Evolutionary conservation across 495 filamentous ascomycete genomes (phyloP).

Genomic region (Tuber brumale): DNA sequence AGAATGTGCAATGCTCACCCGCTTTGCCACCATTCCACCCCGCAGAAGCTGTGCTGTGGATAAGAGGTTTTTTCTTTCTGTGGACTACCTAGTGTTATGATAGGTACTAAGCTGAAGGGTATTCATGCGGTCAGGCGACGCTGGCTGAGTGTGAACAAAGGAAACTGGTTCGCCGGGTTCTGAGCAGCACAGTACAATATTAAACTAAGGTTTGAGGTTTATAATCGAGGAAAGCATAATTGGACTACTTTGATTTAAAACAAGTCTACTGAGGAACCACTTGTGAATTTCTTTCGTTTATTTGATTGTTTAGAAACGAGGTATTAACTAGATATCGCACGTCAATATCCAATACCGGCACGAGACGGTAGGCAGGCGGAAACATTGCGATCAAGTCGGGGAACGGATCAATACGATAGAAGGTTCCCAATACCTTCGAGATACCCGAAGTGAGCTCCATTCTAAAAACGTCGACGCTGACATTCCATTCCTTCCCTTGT

Average conservation of each 20-base stretch:
- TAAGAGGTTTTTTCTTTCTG: not conserved
- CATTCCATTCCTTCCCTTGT: not conserved
- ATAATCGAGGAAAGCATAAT: not conserved
- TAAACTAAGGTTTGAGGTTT: not conserved
- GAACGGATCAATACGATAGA: not conserved
- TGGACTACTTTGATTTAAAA: not conserved
- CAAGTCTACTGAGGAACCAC: not conserved
- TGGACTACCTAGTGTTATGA: not conserved
- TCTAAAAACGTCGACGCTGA: not conserved
- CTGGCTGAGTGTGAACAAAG: not conserved
- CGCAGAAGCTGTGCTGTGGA: not conserved
- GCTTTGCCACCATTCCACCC: not conserved
- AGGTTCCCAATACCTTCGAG: not conserved
- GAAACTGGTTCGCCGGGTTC: not conserved
- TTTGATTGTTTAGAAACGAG: not conserved
- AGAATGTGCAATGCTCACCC: not conserved
- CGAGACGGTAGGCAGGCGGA: not conserved
- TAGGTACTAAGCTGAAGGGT: not conserved
- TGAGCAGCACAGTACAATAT: not conserved
- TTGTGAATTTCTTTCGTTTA: conserved; percentile 1
- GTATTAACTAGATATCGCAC: not conserved
- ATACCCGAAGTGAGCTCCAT: not conserved
- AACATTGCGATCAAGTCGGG: not conserved
- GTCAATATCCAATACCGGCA: not conserved
- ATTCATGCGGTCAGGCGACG: not conserved